A percentile compares a stretch with the other conserved stretches of the same genome.
Evolutionary conservation across 2,329 filamentous ascomycete genomes (phyloP).

Genomic region (Claviceps sp.): DNA sequence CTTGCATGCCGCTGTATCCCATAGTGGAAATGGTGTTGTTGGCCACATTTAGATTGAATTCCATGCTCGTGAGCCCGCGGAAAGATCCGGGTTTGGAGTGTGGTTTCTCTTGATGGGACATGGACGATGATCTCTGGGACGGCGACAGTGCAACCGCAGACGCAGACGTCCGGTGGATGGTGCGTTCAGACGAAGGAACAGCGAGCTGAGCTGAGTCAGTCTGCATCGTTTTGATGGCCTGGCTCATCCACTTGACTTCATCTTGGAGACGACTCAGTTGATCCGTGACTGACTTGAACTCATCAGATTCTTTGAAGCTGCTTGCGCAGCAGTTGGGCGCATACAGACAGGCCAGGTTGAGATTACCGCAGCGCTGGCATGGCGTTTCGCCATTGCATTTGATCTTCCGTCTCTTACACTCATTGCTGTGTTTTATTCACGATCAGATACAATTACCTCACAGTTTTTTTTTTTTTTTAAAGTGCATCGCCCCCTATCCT

Average conservation of each 20-base stretch:
- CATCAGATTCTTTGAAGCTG: constrained; percentile 84
- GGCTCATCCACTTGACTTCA: constrained; percentile 67
- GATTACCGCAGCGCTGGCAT: constrained; percentile 55
- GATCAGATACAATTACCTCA: not conserved
- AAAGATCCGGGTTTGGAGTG: constrained; percentile 52
- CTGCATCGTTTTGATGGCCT: constrained; percentile 56
- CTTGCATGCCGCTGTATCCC: constrained; percentile 60
- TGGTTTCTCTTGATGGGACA: constrained; percentile 29
- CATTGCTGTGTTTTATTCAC: constrained; percentile 37
- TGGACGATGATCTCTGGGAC: constrained; percentile 25
- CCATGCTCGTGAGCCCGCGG: constrained; percentile 72
- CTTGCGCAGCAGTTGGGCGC: constrained; percentile 55
- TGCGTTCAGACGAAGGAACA: constrained; percentile 29
- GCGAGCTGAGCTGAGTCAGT: constrained; percentile 32
- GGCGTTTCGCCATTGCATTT: constrained; percentile 60
- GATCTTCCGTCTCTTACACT: constrained; percentile 63
- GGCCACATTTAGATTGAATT: constrained; percentile 76
- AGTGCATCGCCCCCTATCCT: too few relatives aligned
- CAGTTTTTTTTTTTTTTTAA: not conserved
- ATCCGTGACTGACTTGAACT: constrained; percentile 69
- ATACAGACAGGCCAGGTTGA: constrained; percentile 53
- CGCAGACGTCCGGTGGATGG: constrained; percentile 18
- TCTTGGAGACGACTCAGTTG: constrained; percentile 68
- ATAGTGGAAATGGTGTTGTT: constrained; percentile 79
- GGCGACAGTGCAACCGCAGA: constrained; percentile 26